A percentile compares a stretch with the other conserved stretches of the same genome.
These are phyloP conservation scores for Petunia secreta DNA, from an alignment of 257 asterid genomes.

Conservation along the genomic window DNA sequence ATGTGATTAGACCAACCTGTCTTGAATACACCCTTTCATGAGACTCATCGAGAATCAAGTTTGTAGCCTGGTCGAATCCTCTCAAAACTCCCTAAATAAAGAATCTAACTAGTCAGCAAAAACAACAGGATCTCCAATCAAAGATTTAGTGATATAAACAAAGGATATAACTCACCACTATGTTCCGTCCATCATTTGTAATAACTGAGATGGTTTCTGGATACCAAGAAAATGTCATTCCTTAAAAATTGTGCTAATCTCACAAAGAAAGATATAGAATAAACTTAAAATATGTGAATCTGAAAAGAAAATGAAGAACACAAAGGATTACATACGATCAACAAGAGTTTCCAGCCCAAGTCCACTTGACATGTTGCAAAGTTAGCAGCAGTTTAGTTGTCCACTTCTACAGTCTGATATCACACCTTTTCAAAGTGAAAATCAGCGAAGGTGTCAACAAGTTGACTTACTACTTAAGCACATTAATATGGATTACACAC, in stretches of 20 bases:
- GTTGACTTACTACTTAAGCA: background rate
- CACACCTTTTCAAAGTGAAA: constrained; percentile 11
- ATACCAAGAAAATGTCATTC: constrained; percentile 29
- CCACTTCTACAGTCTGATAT: background rate
- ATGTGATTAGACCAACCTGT: constrained; percentile 52
- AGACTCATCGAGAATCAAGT: constrained; percentile 95
- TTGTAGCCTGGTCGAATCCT: constrained; percentile 97
- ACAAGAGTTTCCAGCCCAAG: constrained; percentile 86
- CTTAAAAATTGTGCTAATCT: constrained; percentile 21
- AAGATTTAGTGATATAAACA: background rate
- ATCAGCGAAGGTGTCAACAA: background rate
- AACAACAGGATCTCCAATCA: background rate
- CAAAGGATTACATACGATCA: constrained; percentile 59
- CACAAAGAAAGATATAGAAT: constrained; percentile 12
- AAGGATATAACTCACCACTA: constrained; percentile 62
- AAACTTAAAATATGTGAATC: background rate
- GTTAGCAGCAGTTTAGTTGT: constrained; percentile 20
- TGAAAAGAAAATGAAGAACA: constrained; percentile 19
- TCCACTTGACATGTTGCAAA: constrained; percentile 57
- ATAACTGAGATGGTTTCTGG: constrained; percentile 85
- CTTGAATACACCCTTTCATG: constrained; percentile 98
- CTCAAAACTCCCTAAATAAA: constrained; percentile 78
- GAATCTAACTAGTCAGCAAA: constrained; percentile 4
- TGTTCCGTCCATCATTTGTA: constrained; percentile 94
- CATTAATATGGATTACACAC: background rate